Evolutionary conservation across 306 rosid species (phyloP).

Genomic region (Canavalia gladiata): DNA sequence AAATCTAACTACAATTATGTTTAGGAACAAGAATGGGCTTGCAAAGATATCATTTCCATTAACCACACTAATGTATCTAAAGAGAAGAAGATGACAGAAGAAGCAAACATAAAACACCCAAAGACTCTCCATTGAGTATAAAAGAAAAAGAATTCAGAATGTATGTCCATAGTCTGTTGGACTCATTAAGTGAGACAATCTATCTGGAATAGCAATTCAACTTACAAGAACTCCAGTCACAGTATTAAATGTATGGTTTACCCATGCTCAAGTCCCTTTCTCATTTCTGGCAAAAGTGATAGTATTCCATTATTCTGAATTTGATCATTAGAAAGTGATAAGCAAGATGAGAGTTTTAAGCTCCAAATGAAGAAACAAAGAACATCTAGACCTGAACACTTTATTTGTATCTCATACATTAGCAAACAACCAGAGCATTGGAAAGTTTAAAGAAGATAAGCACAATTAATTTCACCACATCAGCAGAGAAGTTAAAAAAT

Average conservation of each 20-base stretch:
- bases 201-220: not conserved
- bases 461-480: conserved; percentile 1
- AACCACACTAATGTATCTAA: not conserved
- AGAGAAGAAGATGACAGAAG: not conserved
- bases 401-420: not conserved
- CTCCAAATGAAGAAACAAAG: not conserved
- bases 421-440: not conserved
- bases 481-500: not conserved
- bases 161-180: not conserved
- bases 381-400: not conserved
- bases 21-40: not conserved
- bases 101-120: not conserved
- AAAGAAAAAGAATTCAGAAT: not conserved
- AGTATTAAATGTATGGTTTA: not conserved
- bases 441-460: not conserved
- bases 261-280: not conserved
- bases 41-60: not conserved
- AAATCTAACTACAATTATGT: not conserved
- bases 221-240: not conserved
- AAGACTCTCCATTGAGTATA: not conserved
- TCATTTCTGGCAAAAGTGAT: not conserved
- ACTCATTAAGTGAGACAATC: not conserved
- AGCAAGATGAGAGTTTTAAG: conserved; percentile 13
- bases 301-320: conserved; percentile 9
- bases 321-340: conserved; percentile 1